Evolutionary conservation across 1,139 yeast species (phyloP), one percentile per base, ranked within the genome.

Genomic region (Kazachstania sp.): DNA sequence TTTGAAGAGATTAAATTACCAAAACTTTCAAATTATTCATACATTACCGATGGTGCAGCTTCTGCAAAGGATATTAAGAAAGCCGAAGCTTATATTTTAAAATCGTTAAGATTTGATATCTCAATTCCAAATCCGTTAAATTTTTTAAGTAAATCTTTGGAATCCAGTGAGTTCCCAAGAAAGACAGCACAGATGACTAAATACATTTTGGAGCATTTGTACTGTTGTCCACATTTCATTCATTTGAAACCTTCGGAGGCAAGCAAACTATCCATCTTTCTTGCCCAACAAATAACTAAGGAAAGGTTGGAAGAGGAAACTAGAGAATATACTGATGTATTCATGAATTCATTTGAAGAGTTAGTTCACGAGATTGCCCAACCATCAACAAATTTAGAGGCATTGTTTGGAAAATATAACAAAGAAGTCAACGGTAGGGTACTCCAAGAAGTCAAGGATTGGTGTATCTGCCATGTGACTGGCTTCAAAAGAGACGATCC

Each of bases 1-100:
- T 88, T 86, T 66, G 97, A 92, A 68, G 98, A 92, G 68, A 95
- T 92, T 32, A 86, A 84, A 62, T 77, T 92, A n/a, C 98, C 98
- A 5, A 82, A 92, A 41, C 83, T 90, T 44, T 79, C 83, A 54
- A 86, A 86, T 67, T 90, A 87, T 65, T 87, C 95, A 12, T 86
- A 86, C 64, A 87, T 88, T 54, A 87, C 96, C 31, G 97, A 87
- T 66, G 72, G 72, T 36, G 87, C 92, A 15, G 87, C 84, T 63
- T 76, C 86, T 12, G 90, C 82, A 62, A 87, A 83, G 48, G 95
- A 87, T 60, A 86, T 92, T 50, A 74, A 87, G 56, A 81, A 78
- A 58, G 95, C 95, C 29, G 98, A 92, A 68, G 81, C 82, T 65
- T 83, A 78, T 59, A 83, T 92, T 51, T 70, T 92, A 48, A 82